These are phyloP conservation scores for Xylaria curta DNA, from an alignment of 495 filamentous ascomycete species.

Conservation along the genomic window DNA sequence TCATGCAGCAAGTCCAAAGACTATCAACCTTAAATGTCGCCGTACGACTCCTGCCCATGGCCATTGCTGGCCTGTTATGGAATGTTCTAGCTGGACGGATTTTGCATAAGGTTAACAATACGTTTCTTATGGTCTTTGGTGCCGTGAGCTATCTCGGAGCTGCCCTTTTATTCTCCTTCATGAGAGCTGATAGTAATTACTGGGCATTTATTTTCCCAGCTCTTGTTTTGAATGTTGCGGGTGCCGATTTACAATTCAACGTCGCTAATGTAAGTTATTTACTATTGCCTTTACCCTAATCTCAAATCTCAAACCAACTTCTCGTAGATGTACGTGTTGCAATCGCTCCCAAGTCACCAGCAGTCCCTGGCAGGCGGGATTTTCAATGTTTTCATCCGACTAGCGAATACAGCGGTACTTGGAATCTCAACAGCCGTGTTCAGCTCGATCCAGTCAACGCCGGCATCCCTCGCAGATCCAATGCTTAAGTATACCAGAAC, in stretches of 20 bases:
- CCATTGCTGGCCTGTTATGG: constrained; percentile 57
- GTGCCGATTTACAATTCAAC: constrained; percentile 67
- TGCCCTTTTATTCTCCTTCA: constrained; percentile 51
- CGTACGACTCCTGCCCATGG: constrained; percentile 62
- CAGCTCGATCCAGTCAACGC: constrained; percentile 42
- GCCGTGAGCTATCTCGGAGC: constrained; percentile 50
- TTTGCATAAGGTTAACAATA: constrained; percentile 57
- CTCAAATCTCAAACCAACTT: constrained; percentile 23
- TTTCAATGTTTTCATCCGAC: constrained; percentile 62
- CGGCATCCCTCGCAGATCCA: constrained; percentile 42
- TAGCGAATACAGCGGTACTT: constrained; percentile 58
- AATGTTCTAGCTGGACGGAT: constrained; percentile 57
- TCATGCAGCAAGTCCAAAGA: constrained; percentile 59
- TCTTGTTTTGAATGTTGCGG: constrained; percentile 59
- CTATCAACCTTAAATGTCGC: constrained; percentile 59
- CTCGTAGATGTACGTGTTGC: constrained; percentile 60
- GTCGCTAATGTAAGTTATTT: constrained; percentile 59
- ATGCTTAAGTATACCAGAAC: constrained; percentile 52
- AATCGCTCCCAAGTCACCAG: constrained; percentile 59
- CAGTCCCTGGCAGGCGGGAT: constrained; percentile 65
- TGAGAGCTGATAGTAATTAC: constrained; percentile 51
- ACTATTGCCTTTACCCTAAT: background rate
- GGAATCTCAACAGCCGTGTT: constrained; percentile 60
- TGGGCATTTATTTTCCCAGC: constrained; percentile 66
- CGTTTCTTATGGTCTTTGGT: constrained; percentile 56